Base-by-base conservation (phyloP, 192 early-diverging fungal species). In the Backusella mclennaniae region DNA sequence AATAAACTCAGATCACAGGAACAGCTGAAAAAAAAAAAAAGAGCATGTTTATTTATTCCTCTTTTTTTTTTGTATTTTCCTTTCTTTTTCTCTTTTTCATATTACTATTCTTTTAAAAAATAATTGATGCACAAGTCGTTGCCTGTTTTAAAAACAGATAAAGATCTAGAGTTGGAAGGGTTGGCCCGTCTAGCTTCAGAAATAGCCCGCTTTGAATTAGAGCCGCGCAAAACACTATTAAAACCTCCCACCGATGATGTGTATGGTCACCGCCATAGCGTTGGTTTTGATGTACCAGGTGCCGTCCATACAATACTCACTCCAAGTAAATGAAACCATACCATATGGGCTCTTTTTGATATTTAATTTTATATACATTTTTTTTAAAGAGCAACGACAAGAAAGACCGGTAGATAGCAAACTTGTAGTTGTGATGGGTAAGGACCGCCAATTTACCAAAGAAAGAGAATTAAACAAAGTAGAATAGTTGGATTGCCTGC, bases 341-440 rank as follows among this genome's bases (percentile, higher is more conserved):
- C 11, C 1, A 1, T 7, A 11, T 41, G 7, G 39, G 11, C 39
- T 41, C 1, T 41, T 7, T 41, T 41, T 0, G 11, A 41, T 41
- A 11, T 67, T 67, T 42, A 49, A 35, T 11, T 33, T 29, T 39
- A 36, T 21, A 33, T 42, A 39, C 6, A n/a, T n/a, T 29, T 73
- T 74, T 23, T 49, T 1, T 41, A 67, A 78, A 79, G 77, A 79
- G 52, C 76, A 83, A 12, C 74, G 76, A 1, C 79, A 36, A 23
- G 85, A 91, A 71, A 90, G 89, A 71, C 94, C 96, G 73, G 83
- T 95, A 74, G 97, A 95, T 63, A 93, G 91, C 68, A 97, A 96
- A 82, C 84, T 97, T 21, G 91, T 95, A 19, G 94, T 99, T 29
- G 90, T 97, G 38, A 99, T 99, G 95, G 96, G 91, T 84, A 76